Conservation (phyloP, 2,329 filamentous ascomycete genomes). For the Elsinoe australis region DNA sequence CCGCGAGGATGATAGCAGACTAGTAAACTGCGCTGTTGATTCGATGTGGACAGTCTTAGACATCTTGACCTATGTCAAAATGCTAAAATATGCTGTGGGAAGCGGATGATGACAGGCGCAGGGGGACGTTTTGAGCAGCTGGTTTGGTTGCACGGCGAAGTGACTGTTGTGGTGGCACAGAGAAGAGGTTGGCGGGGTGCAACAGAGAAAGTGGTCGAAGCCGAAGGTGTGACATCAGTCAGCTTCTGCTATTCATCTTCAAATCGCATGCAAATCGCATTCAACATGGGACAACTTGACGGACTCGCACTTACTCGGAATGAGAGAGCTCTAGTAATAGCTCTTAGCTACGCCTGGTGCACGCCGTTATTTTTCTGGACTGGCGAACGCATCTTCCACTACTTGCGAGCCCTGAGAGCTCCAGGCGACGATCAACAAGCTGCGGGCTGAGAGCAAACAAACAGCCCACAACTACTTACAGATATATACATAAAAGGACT, state of each 20-base stretch:
- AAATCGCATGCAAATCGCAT: not conserved
- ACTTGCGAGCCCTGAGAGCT: slow-evolving; percentile 20
- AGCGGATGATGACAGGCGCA: not conserved
- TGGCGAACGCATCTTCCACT: slow-evolving; percentile 24
- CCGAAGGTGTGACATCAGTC: slow-evolving; percentile 8
- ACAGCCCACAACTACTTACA: not conserved
- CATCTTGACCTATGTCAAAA: slow-evolving; percentile 31
- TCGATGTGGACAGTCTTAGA: slow-evolving; percentile 39
- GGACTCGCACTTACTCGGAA: slow-evolving; percentile 29
- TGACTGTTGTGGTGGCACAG: slow-evolving; percentile 3
- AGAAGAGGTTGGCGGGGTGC: slow-evolving; percentile 9
- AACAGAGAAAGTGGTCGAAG: slow-evolving; percentile 7
- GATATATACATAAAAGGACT: not conserved
- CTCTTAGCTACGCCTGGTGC: slow-evolving; percentile 29
- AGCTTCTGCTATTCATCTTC: slow-evolving; percentile 11
- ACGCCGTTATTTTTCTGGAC: slow-evolving; percentile 26
- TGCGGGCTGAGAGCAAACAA: slow-evolving; percentile 3
- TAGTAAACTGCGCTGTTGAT: slow-evolving; percentile 53
- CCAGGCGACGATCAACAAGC: slow-evolving; percentile 1
- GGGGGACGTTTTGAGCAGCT: not conserved
- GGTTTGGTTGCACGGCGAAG: not conserved
- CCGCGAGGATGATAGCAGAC: slow-evolving; percentile 61
- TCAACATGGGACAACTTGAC: slow-evolving; percentile 21
- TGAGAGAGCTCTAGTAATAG: slow-evolving; percentile 30
- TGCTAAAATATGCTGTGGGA: not conserved